phyloP scores from a whole-genome alignment of 2,329 filamentous ascomycete species.

The Ophidiomyces ophidiicola region DNA sequence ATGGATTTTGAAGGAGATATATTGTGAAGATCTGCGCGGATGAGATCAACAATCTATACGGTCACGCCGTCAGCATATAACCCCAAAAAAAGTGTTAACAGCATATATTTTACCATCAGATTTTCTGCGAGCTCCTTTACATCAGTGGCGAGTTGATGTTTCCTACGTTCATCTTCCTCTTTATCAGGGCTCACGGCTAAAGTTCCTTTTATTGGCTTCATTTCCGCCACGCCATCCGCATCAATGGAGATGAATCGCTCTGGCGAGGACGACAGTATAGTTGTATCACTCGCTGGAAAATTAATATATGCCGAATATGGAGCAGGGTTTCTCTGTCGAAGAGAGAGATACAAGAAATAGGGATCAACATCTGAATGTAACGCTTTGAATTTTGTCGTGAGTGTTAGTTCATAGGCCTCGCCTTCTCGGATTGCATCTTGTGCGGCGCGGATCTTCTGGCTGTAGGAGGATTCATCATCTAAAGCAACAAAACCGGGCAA shows the following conservation, averaged over 20 bases:
- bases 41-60: constrained; percentile 66
- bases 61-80: no score
- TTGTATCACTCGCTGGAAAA: constrained; percentile 49
- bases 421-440: constrained; percentile 62
- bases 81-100: no score
- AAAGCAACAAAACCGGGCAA: constrained; percentile 13
- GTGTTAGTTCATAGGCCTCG: constrained; percentile 74
- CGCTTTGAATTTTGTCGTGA: constrained; percentile 63
- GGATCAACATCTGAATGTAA: constrained; percentile 24
- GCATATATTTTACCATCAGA: constrained; percentile 50
- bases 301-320: constrained; percentile 75
- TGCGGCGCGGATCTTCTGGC: constrained; percentile 53
- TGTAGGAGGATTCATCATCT: constrained; percentile 42
- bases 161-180: constrained; percentile 59
- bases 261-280: constrained; percentile 67
- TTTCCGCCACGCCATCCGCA: constrained; percentile 38
- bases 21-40: constrained; percentile 85
- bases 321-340: constrained; percentile 62
- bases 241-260: constrained; percentile 74
- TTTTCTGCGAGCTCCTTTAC: constrained; percentile 93
- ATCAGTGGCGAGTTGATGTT: constrained; percentile 50
- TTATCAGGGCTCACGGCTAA: constrained; percentile 62
- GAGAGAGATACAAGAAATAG: constrained; percentile 49
- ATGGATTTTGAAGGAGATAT: constrained; percentile 66
- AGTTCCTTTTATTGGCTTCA: constrained; percentile 93